A percentile compares a stretch with the other conserved stretches of the same genome.
Evolutionary conservation across 768 basidiomycete species (phyloP).

Genomic region (Boletus pseudopeckii): DNA sequence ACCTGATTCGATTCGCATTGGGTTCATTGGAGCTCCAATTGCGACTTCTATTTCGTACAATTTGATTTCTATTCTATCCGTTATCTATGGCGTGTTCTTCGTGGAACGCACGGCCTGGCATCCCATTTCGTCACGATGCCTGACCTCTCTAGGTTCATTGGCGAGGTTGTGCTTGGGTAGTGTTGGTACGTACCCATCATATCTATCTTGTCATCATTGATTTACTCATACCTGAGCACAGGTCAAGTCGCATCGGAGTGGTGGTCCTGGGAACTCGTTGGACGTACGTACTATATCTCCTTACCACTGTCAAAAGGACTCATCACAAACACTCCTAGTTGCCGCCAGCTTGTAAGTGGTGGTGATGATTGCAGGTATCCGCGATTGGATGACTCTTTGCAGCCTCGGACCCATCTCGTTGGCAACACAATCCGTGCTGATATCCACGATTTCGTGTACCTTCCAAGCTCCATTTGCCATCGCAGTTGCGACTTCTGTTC

Average conservation of each 20-base stretch:
- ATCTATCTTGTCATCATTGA: not conserved
- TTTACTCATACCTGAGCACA: conserved; percentile 11
- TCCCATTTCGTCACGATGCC: conserved; percentile 63
- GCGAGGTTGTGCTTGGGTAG: conserved; percentile 79
- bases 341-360: conserved; percentile 49
- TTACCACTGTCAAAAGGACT: not conserved
- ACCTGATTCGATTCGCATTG: conserved; percentile 73
- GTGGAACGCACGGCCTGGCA: conserved; percentile 80
- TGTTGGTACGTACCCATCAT: conserved; percentile 44
- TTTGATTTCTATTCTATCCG: conserved; percentile 59
- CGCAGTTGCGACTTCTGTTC: conserved; percentile 78
- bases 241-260: conserved; percentile 86
- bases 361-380: not conserved
- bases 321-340: conserved; percentile 30
- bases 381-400: conserved; percentile 17
- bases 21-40: conserved; percentile 90
- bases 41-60: conserved; percentile 88
- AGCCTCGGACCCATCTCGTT: conserved; percentile 78
- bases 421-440: conserved; percentile 85
- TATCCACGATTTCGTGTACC: conserved; percentile 68
- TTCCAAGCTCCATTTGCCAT: conserved; percentile 85
- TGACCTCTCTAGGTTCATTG: conserved; percentile 65
- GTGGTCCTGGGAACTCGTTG: conserved; percentile 95
- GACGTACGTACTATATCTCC: conserved; percentile 28
- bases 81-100: conserved; percentile 61